Conservation (phyloP, 495 filamentous ascomycete genomes). For the Hypoxylon trugodes region DNA sequence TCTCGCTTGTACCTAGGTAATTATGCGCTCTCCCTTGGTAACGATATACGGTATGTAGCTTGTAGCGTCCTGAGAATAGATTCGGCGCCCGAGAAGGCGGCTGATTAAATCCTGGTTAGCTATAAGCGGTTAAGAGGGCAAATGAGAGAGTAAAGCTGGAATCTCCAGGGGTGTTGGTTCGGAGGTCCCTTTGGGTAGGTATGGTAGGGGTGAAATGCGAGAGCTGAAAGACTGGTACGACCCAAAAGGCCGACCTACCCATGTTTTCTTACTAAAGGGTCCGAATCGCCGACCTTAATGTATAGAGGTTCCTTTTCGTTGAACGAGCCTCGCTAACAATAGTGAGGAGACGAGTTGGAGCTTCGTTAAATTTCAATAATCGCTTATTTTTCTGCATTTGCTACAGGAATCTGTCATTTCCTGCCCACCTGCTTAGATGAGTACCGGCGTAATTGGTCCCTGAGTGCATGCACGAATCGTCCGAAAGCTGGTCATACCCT, state of each 20-base stretch:
- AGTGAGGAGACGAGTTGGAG: constrained; percentile 3
- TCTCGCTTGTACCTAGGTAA: constrained; percentile 18
- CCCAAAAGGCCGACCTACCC: constrained; percentile 10
- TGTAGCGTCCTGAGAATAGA: constrained; percentile 1
- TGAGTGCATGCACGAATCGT: constrained; percentile 17
- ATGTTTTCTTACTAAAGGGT: constrained; percentile 6
- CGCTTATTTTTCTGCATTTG: constrained; percentile 7
- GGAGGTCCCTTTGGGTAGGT: not conserved
- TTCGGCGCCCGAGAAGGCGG: constrained; percentile 5
- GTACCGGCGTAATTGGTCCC: constrained; percentile 19
- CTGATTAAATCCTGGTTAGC: constrained; percentile 11
- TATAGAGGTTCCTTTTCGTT: not conserved
- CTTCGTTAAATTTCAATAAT: constrained; percentile 12
- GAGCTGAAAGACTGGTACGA: not conserved
- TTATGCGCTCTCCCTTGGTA: constrained; percentile 9
- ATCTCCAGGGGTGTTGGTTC: not conserved
- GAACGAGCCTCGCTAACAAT: constrained; percentile 17
- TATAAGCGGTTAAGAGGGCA: constrained; percentile 5
- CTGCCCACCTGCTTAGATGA: constrained; percentile 19
- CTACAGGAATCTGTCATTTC: not conserved
- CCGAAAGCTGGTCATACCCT: constrained; percentile 3
- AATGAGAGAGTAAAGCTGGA: constrained; percentile 5
- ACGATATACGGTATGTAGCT: constrained; percentile 14
- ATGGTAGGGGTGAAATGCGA: constrained; percentile 5
- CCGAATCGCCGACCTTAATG: constrained; percentile 14